Conservation (phyloP, 352 stramenopile genomes). For the Globisporangium nodosum region DNA sequence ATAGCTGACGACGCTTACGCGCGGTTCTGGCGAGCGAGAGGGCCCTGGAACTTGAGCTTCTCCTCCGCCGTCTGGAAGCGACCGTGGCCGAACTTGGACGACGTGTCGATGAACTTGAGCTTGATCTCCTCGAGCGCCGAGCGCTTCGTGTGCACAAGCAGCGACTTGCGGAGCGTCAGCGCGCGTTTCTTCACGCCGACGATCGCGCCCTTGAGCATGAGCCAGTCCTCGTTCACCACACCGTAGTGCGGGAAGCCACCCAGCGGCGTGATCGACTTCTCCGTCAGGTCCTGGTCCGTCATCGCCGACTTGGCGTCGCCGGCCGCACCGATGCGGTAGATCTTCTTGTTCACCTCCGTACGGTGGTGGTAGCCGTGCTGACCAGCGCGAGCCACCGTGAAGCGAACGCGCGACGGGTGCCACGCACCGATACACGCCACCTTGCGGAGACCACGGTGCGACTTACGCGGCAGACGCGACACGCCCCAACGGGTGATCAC, state of each 20-base stretch:
- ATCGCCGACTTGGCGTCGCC: constrained; percentile 94
- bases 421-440: constrained; percentile 99
- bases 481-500: constrained; percentile 99
- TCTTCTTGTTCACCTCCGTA: constrained; percentile 99
- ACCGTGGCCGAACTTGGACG: constrained; percentile 99
- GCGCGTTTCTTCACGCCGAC: constrained; percentile 98
- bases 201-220: constrained; percentile 99
- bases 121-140: constrained; percentile 97
- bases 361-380: constrained; percentile 99
- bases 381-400: constrained; percentile 98
- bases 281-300: constrained; percentile 99
- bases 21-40: constrained; percentile 90
- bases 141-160: constrained; percentile 96
- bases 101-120: constrained; percentile 96
- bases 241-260: constrained; percentile 99
- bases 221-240: constrained; percentile 98
- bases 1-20: constrained; percentile 42
- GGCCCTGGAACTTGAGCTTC: constrained; percentile 99
- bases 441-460: constrained; percentile 99
- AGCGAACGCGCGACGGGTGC: constrained; percentile 98
- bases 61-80: constrained; percentile 99
- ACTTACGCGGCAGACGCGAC: constrained; percentile 99
- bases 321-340: constrained; percentile 97
- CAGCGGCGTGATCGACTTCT: constrained; percentile 99
- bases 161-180: constrained; percentile 98